phyloP scores from a whole-genome alignment of 176 grass and related monocot genomes.

The Puccinellia tenuiflora region DNA sequence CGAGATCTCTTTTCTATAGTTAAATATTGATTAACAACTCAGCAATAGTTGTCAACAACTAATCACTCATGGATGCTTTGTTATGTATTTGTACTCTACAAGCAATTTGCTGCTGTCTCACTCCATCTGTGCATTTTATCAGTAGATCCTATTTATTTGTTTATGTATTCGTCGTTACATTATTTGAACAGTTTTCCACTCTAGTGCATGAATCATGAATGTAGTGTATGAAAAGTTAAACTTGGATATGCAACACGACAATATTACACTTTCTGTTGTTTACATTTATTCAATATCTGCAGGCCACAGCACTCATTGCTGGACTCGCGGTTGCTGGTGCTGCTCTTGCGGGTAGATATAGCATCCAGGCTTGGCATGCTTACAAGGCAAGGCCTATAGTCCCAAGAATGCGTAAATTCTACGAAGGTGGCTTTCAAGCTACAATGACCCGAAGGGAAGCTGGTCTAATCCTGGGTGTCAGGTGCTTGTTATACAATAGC shows the following conservation, averaged over 20 bases:
- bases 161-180: neutral
- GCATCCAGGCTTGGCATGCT: conserved; percentile 84
- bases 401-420: conserved; percentile 89
- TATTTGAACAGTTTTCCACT: neutral
- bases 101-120: neutral
- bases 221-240: neutral
- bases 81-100: neutral
- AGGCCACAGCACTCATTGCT: conserved; percentile 71
- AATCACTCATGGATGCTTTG: neutral
- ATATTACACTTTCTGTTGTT: neutral
- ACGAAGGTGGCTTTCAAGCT: conserved; percentile 92
- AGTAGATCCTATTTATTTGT: neutral
- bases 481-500: conserved; percentile 33
- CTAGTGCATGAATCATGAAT: neutral
- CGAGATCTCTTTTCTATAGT: neutral
- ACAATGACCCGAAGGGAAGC: conserved; percentile 78
- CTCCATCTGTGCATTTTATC: neutral
- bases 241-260: neutral
- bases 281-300: conserved; percentile 20
- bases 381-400: conserved; percentile 79
- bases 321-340: conserved; percentile 70
- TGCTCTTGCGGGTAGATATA: conserved; percentile 66
- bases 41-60: neutral
- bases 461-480: conserved; percentile 78
- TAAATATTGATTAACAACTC: neutral